These are phyloP conservation scores for Ophiostoma pallidulum DNA, from an alignment of 2,329 filamentous ascomycete genomes.

Conservation along the genomic window DNA sequence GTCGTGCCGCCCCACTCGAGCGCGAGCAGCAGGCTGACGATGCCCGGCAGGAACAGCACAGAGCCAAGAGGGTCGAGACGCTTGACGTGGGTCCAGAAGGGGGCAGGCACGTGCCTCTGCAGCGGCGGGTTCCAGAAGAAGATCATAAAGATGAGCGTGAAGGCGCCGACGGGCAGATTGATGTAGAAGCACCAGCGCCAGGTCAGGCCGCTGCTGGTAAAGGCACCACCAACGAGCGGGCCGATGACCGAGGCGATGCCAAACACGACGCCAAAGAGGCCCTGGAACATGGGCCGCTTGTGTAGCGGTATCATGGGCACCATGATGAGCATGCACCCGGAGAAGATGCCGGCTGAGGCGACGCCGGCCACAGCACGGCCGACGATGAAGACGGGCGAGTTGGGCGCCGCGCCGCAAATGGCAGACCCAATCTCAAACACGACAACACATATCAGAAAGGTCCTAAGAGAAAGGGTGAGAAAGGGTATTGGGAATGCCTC, in stretches of 20 bases:
- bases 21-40: conserved; percentile 34
- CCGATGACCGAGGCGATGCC: conserved; percentile 45
- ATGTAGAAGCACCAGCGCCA: conserved; percentile 54
- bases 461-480: conserved; percentile 21
- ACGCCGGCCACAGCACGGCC: conserved; percentile 49
- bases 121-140: conserved; percentile 38
- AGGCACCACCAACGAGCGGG: conserved; percentile 44
- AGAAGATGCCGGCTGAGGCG: conserved; percentile 48
- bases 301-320: conserved; percentile 50
- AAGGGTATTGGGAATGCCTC: too few species aligned
- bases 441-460: conserved; percentile 37
- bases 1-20: conserved; percentile 32
- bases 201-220: conserved; percentile 38
- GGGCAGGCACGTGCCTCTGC: conserved; percentile 22
- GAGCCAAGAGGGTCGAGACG: conserved; percentile 52
- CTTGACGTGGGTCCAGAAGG: conserved; percentile 34
- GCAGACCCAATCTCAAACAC: conserved; percentile 46
- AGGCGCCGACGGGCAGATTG: conserved; percentile 46
- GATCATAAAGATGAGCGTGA: conserved; percentile 39
- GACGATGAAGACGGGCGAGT: conserved; percentile 43
- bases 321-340: conserved; percentile 47
- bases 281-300: conserved; percentile 50
- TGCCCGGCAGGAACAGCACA: conserved; percentile 23
- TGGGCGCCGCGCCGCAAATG: conserved; percentile 46
- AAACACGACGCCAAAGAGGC: conserved; percentile 45